Percentiles rank a stretch among this genome's conserved stretches.
phyloP scores from a whole-genome alignment of 1,284 basidiomycete genomes.

The Ganoderma leucocontextum region DNA sequence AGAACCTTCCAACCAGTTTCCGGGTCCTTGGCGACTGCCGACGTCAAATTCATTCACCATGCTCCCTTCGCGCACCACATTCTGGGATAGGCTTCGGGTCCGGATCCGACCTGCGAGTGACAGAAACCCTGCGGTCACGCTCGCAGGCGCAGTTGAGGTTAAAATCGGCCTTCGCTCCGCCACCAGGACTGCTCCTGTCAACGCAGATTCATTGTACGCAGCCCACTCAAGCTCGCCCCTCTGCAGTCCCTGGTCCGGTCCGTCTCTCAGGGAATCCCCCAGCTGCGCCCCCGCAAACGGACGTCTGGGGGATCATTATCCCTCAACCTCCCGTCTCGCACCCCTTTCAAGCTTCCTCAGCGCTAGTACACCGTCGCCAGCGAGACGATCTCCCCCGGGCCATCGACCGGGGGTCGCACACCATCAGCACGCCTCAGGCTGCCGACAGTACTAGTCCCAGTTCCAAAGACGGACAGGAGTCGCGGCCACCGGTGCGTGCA shows the following conservation, averaged over 20 bases:
- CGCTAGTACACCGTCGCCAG: background rate
- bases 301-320: background rate
- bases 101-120: background rate
- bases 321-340: background rate
- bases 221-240: background rate
- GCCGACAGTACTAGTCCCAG: background rate
- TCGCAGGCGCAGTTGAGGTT: background rate
- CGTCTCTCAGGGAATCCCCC: background rate
- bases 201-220: background rate
- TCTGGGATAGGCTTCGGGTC: background rate
- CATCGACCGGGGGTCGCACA: too few relatives aligned
- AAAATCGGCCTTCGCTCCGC: background rate
- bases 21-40: background rate
- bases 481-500: too few relatives aligned
- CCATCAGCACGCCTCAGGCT: background rate
- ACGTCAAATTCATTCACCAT: background rate
- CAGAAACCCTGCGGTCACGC: background rate
- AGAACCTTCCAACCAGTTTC: background rate
- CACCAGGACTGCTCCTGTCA: background rate
- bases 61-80: background rate
- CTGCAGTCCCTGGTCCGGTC: background rate
- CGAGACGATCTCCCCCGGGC: background rate
- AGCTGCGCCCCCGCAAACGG: background rate
- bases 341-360: background rate
- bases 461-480: background rate